Evolutionary conservation across 768 basidiomycete species (phyloP), one percentile per base, ranked within the genome.

Genomic region (Neoboletus subvelutipes): DNA sequence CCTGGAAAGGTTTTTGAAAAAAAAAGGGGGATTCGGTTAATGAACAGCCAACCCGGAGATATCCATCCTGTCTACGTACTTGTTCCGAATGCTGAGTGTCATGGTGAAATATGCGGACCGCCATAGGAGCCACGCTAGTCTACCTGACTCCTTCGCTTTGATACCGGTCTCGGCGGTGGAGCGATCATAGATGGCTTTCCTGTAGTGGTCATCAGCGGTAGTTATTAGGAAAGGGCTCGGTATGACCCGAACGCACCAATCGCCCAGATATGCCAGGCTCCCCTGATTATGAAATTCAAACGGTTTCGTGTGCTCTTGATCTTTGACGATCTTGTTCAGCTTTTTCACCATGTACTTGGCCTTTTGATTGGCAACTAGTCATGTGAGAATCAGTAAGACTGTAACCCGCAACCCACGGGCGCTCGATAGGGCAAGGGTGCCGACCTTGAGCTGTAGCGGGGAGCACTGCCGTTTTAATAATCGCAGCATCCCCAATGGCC

Each of bases 381-480:
- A 46, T 43, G 17, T 42, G 47, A 46, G 31, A 24, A 51, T 62
- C 28, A 66, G 51, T 55, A 33, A 45, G 49, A 57, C 17, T 20
- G 36, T 29, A 62, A 58, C 67, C 68, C 67, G 26, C 45, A 67
- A 55, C 56, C 59, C 61, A 54, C 45, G 54, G 31, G 63, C 55
- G 60, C 42, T 26, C 59, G 52, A 57, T 57, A 52, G 28, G 56
- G 46, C 20, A 50, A 62, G 46, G 58, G 62, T 55, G 57, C 69
- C 15, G 7, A 79, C 87, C 89, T 81, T 94, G 92, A 4, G 93
- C 91, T 18, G 92, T 94, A 1, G 93, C 90, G 12, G 93, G 92
- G 11, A 94, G 75, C 40, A 78, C 75, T 24, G 75, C 75, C 42
- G 75, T 80, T 34, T 82, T 77, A 49, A 88, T 80, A 42, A 76